Base-by-base conservation (phyloP, 2,329 filamentous ascomycete species). In the Metarhizium brunneum region DNA sequence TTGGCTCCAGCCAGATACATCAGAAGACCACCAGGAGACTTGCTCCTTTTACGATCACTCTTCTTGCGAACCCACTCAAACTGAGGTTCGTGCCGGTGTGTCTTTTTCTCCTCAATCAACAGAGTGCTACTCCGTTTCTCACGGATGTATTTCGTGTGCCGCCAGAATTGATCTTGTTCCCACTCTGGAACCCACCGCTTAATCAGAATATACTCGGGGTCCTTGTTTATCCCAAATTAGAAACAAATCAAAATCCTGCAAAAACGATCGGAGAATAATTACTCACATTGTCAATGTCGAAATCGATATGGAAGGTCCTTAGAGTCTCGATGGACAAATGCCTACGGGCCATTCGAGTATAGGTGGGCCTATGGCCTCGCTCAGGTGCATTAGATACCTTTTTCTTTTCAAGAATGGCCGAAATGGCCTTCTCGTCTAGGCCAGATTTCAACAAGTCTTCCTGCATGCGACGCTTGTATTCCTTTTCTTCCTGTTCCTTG, bases 161-260 rank as follows among this genome's bases (percentile, higher is more conserved):
- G 79, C 79, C 88, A 92, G 51, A 90, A 78, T 56, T 83, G 74
- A 57, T 89, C 81, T 64, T 90, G 87, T 66, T 90, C 81, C 58
- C 81, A 80, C 62, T 90, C 84, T 4, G 82, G 80, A 53, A 91
- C 83, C 82, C 83, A 88, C 55, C 83, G 78, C 69, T 87, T 88
- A 71, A 91, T 87, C 57, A 92, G 70, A 55, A 91, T 75, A 62
- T 83, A 91, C 50, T 87, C 83, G 18, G 82, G 78, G 63, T 91
- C 85, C 76, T 84, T 29, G 13, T 48, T 48, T 18, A 48, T 40
- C 38, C 13, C 10, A 14, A 30, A 11, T 48, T 14, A 48, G 45
- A 29, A 8, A 29, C 14, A 16, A 14, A 30, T 14, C 16, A 20
- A 18, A 8, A 45, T 11, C 14, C 32, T 6, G 6, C n/a, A 45